Percentiles rank a stretch among this genome's conserved stretches.
Evolutionary conservation across 2,329 filamentous ascomycete genomes (phyloP).

Genomic region (Plenodomus biglobosus): DNA sequence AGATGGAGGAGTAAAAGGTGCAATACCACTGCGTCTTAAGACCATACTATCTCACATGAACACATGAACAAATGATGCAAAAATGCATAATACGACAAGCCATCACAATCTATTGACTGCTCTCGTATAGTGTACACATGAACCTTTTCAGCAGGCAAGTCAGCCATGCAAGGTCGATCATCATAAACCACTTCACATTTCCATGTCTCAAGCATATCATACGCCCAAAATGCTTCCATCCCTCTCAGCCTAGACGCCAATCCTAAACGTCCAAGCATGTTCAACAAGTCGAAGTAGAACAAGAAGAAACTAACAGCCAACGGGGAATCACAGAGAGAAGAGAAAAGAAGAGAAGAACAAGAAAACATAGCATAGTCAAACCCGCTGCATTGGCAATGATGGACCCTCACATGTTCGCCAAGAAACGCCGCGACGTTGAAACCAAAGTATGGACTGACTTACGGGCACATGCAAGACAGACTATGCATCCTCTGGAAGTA

Average conservation of each 20-base stretch:
- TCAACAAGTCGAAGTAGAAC: not conserved
- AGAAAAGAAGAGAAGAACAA: not conserved
- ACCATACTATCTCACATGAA: not conserved
- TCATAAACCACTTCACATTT: not conserved
- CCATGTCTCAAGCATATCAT: slow-evolving; percentile 5
- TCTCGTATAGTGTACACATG: not conserved
- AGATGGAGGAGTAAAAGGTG: slow-evolving; percentile 30
- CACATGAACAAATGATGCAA: not conserved
- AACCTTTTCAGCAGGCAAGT: not conserved
- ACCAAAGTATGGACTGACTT: not conserved
- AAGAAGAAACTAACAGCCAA: slow-evolving; percentile 1
- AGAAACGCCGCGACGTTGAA: slow-evolving; percentile 1
- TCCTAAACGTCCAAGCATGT: slow-evolving; percentile 2
- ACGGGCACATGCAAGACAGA: not conserved
- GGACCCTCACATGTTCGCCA: too few relatives aligned
- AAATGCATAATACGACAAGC: not conserved
- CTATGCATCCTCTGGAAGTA: slow-evolving; percentile 41
- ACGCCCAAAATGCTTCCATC: slow-evolving; percentile 6
- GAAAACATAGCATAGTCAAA: too few relatives aligned
- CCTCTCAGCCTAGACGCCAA: slow-evolving; percentile 6
- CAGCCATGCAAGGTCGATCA: not conserved
- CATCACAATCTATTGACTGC: not conserved
- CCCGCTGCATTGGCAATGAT: not conserved
- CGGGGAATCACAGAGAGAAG: slow-evolving; percentile 20
- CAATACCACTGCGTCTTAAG: not conserved